phyloP scores from a whole-genome alignment of 2,329 filamentous ascomycete genomes.

The Curvularia spicifera region DNA sequence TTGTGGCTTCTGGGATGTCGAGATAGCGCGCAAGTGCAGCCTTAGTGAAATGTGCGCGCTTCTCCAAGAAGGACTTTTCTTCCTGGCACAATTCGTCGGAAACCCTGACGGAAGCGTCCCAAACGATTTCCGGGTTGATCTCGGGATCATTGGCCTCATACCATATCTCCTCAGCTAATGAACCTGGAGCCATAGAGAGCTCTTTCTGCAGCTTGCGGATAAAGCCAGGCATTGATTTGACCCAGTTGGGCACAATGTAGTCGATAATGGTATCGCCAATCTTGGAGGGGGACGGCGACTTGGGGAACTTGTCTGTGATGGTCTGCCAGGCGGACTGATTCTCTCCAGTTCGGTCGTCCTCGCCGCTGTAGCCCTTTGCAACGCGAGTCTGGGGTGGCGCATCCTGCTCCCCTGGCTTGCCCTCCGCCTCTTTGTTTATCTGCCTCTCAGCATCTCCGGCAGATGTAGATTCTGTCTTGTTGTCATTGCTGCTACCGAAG shows the following conservation, averaged over 20 bases:
- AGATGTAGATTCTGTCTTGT: slow-evolving; percentile 27
- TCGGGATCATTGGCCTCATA: slow-evolving; percentile 82
- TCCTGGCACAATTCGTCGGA: slow-evolving; percentile 82
- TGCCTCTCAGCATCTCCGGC: slow-evolving; percentile 27
- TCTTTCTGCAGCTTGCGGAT: slow-evolving; percentile 85
- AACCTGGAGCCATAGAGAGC: slow-evolving; percentile 84
- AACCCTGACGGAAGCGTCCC: slow-evolving; percentile 80
- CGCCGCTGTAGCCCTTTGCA: slow-evolving; percentile 31
- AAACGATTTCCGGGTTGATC: slow-evolving; percentile 85
- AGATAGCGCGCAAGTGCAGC: slow-evolving; percentile 84
- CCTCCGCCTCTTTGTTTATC: slow-evolving; percentile 18
- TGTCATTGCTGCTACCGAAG: slow-evolving; percentile 14
- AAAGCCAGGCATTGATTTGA: slow-evolving; percentile 74
- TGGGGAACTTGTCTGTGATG: slow-evolving; percentile 40
- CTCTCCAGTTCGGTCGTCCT: slow-evolving; percentile 26
- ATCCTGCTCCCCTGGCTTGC: slow-evolving; percentile 38
- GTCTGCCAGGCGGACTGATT: slow-evolving; percentile 42
- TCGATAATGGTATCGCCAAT: slow-evolving; percentile 66
- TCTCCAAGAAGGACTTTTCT: slow-evolving; percentile 75
- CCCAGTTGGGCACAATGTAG: slow-evolving; percentile 82
- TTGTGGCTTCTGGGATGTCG: slow-evolving; percentile 74
- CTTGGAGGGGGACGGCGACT: slow-evolving; percentile 40
- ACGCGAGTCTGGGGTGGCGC: slow-evolving; percentile 46
- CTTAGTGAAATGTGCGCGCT: slow-evolving; percentile 71
- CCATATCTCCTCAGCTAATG: slow-evolving; percentile 93